Evolutionary conservation across 345 rosid species (phyloP).

Genomic region (Kernera saxatilis): DNA sequence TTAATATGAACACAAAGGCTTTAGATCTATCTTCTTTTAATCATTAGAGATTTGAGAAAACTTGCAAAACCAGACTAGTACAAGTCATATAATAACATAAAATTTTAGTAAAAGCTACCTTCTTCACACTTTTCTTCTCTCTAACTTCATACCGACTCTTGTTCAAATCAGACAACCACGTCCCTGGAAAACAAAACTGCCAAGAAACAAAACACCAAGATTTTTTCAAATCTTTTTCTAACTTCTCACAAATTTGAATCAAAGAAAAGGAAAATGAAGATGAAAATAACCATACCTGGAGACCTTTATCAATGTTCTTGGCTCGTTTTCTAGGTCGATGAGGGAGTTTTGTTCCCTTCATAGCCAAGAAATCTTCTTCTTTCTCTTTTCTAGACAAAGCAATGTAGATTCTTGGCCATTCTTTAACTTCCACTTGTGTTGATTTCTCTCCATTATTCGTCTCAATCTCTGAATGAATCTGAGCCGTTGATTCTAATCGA

Average conservation of each 20-base stretch:
- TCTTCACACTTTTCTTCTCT: constrained; percentile 62
- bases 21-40: background rate
- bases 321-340: constrained; percentile 60
- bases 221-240: background rate
- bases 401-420: constrained; percentile 50
- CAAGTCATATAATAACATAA: no score
- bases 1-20: background rate
- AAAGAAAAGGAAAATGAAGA: background rate
- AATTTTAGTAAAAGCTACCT: constrained; percentile 34
- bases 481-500: constrained; percentile 19
- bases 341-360: constrained; percentile 60
- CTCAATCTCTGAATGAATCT: constrained; percentile 21
- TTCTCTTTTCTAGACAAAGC: constrained; percentile 52
- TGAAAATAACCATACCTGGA: constrained; percentile 33
- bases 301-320: constrained; percentile 49
- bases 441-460: constrained; percentile 14
- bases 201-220: background rate
- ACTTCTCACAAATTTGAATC: background rate
- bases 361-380: constrained; percentile 58
- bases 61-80: background rate
- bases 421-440: constrained; percentile 30
- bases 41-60: background rate
- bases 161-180: constrained; percentile 54
- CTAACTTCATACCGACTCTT: constrained; percentile 60
- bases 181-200: constrained; percentile 70